Base-by-base conservation (phyloP, 805 yeast species). In the Metschnikowia gelsemii region DNA sequence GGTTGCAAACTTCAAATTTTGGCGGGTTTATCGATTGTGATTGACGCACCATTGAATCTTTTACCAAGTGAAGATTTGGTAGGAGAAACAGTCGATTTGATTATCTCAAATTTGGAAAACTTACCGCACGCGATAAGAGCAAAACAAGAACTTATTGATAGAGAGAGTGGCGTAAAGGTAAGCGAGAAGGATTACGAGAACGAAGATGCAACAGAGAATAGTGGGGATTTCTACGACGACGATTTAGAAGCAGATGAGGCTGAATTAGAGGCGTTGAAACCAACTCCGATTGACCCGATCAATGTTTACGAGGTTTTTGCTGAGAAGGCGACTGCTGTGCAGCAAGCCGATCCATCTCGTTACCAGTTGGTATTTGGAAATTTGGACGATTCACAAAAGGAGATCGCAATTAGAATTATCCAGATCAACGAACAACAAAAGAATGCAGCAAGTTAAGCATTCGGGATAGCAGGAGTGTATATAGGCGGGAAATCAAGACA, bases 181-280 rank as follows among this genome's bases (percentile, higher is more conserved):
- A 50, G 52, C 38, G 43, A 55, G 3, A 53, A 43, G 14, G 58
- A 47, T 45, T 53, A 38, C 23, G 54, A 51, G 11, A 52, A 39
- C 8, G 61, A 50, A 25, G 63, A 50, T 17, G 65, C 57, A 25
- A 62, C 53, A 31, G 65, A 52, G 2, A 70, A 64, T n/a, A 62
- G 57, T 19, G 61, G 43, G 35, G 50, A 43, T 8, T 47, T 32
- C 28, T 50, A 48, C 40, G 54, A 52, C 13, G 56, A 52, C 4
- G 51, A 52, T 34, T 59, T 58, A 37, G 84, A 78, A 50, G 80
- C 79, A 8, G 81, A 79, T 37, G 93, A 84, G 35, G 93, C 85
- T 7, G 72, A 86, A 32, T 80, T 82, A 33, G 97, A 90, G 56
- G 96, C 96, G 8, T 70, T 85, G 57, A 77, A 85, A 19, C 84